Evolutionary conservation across 2,329 filamentous ascomycete species (phyloP).

Genomic region (Xylaria sp.): DNA sequence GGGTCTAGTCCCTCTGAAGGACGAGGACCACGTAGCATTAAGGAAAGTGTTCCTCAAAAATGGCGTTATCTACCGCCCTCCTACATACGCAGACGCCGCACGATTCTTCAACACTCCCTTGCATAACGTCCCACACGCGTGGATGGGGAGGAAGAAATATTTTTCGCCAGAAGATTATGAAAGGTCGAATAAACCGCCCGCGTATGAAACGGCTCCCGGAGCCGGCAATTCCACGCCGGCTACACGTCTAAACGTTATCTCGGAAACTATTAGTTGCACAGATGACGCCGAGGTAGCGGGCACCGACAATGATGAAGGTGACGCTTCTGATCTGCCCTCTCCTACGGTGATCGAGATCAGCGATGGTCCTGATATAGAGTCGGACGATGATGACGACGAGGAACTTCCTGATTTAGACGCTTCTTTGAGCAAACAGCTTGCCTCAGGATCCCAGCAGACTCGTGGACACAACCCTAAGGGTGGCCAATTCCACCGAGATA

Average conservation of each 20-base stretch:
- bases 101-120: conserved; percentile 14
- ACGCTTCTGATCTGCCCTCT: background rate
- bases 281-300: conserved; percentile 1
- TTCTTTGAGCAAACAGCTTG: background rate
- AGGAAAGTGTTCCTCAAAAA: conserved; percentile 12
- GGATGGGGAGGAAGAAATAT: conserved; percentile 21
- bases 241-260: conserved; percentile 8
- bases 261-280: conserved; percentile 10
- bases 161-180: conserved; percentile 21
- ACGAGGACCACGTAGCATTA: conserved; percentile 12
- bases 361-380: conserved; percentile 26
- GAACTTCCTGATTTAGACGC: conserved; percentile 17
- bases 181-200: conserved; percentile 21
- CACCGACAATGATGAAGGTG: conserved; percentile 11
- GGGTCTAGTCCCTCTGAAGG: background rate
- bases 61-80: conserved; percentile 20
- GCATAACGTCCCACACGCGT: conserved; percentile 18
- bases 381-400: conserved; percentile 19
- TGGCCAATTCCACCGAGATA: background rate
- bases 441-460: background rate
- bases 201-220: conserved; percentile 15
- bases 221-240: conserved; percentile 13
- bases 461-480: background rate
- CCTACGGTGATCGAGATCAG: conserved; percentile 22
- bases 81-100: conserved; percentile 27